phyloP scores from a whole-genome alignment of 768 basidiomycete genomes.

The Punctularia strigosozonata region DNA sequence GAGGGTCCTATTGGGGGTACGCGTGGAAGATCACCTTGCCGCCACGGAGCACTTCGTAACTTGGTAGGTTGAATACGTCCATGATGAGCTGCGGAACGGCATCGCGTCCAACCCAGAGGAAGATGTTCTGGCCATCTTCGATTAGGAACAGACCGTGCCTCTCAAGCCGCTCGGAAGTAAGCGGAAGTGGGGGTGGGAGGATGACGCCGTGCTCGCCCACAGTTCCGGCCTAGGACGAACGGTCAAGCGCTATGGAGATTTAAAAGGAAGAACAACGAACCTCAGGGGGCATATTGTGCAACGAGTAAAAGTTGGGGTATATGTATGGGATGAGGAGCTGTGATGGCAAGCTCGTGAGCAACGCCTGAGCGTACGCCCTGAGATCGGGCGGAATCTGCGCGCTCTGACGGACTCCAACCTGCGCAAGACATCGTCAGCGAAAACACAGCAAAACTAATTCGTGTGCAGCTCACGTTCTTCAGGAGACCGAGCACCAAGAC shows the following conservation, averaged over 20 bases:
- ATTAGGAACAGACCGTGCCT: conserved; percentile 93
- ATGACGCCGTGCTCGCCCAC: conserved; percentile 84
- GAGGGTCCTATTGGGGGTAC: neutral
- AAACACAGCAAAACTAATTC: neutral
- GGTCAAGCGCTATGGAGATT: conserved; percentile 6
- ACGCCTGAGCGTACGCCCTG: conserved; percentile 85
- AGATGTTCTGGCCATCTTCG: conserved; percentile 95
- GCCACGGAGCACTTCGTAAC: conserved; percentile 79
- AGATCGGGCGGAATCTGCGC: conserved; percentile 96
- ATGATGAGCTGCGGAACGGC: conserved; percentile 90
- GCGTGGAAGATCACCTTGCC: conserved; percentile 58
- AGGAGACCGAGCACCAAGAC: conserved; percentile 80
- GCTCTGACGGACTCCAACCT: conserved; percentile 94
- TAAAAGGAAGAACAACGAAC: conserved; percentile 25
- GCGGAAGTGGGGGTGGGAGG: conserved; percentile 77
- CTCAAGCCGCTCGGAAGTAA: conserved; percentile 92
- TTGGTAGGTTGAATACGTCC: conserved; percentile 89
- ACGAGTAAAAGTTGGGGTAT: conserved; percentile 88
- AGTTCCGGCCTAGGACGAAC: conserved; percentile 62
- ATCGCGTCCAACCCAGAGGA: conserved; percentile 97
- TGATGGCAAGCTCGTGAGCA: conserved; percentile 84
- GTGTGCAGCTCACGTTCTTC: conserved; percentile 76
- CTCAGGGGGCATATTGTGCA: conserved; percentile 94
- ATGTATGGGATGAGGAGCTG: conserved; percentile 89
- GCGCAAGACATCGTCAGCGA: neutral